Conservation (phyloP, 202 grass and related monocot genomes). For the Digitaria exilis region DNA sequence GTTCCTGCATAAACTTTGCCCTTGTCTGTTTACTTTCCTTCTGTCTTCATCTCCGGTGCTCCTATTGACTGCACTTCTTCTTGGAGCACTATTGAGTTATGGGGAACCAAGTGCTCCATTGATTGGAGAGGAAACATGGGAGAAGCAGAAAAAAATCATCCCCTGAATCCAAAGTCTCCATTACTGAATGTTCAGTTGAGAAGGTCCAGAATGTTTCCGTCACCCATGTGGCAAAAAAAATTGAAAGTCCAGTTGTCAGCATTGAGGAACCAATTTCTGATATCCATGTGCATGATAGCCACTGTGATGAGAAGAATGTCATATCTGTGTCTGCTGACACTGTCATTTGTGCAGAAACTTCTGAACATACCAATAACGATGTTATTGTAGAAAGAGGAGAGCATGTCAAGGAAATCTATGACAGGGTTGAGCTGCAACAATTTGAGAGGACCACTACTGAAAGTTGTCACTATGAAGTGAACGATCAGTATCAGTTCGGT, state of each 20-base stretch:
- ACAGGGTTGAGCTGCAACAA: conserved; percentile 36
- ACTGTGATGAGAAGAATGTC: conserved; percentile 18
- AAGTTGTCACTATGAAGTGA: background rate
- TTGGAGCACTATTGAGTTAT: conserved; percentile 51
- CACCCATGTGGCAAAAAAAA: background rate
- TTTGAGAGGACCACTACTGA: conserved; percentile 12
- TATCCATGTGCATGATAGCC: background rate
- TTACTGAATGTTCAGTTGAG: conserved; percentile 3
- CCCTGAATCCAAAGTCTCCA: background rate
- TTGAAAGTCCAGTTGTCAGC: background rate
- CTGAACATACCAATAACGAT: background rate
- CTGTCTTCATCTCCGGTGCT: conserved; percentile 54
- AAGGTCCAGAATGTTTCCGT: conserved; percentile 16
- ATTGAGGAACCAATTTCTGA: background rate
- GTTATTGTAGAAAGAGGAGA: conserved; percentile 23
- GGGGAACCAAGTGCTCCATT: background rate
- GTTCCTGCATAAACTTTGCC: conserved; percentile 49
- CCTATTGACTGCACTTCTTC: conserved; percentile 63
- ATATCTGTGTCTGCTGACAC: background rate
- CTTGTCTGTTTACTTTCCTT: conserved; percentile 42
- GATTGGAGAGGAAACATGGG: background rate
- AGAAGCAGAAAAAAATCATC: background rate
- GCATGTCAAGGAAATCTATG: background rate
- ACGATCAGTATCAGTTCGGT: conserved; percentile 36
- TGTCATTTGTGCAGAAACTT: conserved; percentile 28